phyloP scores from a whole-genome alignment of 176 grass and related monocot species.

The Raddia guianensis region DNA sequence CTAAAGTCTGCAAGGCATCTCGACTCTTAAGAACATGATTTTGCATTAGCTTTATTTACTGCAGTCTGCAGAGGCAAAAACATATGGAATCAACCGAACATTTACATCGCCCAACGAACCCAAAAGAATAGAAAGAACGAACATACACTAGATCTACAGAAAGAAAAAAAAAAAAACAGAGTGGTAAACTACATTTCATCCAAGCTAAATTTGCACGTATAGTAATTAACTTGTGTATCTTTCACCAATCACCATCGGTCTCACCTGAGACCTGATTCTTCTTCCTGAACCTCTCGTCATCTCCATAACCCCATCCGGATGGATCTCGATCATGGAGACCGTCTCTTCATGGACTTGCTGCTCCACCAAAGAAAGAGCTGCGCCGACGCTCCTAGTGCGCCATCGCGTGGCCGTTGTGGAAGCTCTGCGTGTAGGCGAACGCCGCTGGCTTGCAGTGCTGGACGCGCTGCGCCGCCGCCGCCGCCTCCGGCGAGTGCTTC shows the following conservation, averaged over 20 bases:
- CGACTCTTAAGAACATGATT: conserved; percentile 22
- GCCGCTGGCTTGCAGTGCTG: conserved; percentile 57
- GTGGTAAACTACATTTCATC: conserved; percentile 27
- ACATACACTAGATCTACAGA: conserved; percentile 46
- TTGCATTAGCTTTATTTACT: conserved; percentile 56
- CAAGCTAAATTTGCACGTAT: conserved; percentile 27
- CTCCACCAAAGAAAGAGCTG: neutral
- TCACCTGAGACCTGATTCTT: conserved; percentile 26
- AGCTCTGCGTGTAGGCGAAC: conserved; percentile 61
- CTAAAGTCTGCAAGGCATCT: neutral
- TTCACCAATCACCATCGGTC: conserved; percentile 13
- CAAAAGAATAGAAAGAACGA: conserved; percentile 56
- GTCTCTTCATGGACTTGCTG: neutral
- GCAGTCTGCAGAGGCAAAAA: conserved; percentile 33
- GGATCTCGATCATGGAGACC: neutral
- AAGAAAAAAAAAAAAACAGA: neutral
- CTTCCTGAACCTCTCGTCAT: neutral
- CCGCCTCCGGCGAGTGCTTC: conserved; percentile 50
- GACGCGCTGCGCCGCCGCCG: conserved; percentile 17
- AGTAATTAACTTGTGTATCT: neutral
- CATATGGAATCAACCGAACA: conserved; percentile 46
- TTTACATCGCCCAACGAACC: conserved; percentile 53
- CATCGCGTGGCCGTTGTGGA: conserved; percentile 48
- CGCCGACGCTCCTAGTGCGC: conserved; percentile 18
- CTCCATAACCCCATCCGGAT: neutral